These are phyloP conservation scores for Pythium insidiosum DNA, from an alignment of 352 stramenopile genomes.

Conservation along the genomic window DNA sequence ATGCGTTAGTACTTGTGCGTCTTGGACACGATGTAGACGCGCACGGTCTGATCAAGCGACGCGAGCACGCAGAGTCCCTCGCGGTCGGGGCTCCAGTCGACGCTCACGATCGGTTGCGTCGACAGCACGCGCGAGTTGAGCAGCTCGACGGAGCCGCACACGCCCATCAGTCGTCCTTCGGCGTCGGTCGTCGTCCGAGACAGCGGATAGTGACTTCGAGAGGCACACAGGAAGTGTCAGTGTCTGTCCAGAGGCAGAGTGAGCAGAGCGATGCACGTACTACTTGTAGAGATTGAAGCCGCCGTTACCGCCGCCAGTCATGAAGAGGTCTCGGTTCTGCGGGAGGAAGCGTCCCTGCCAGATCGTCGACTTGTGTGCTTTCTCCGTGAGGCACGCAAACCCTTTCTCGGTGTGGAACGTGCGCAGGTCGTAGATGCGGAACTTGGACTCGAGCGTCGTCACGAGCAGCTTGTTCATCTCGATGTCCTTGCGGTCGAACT, in stretches of 20 bases:
- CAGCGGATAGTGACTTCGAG: slow-evolving; percentile 63
- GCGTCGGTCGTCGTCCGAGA: slow-evolving; percentile 82
- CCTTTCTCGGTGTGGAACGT: slow-evolving; percentile 89
- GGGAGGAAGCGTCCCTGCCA: slow-evolving; percentile 93
- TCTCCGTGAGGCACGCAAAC: slow-evolving; percentile 89
- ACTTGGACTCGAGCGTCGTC: slow-evolving; percentile 95
- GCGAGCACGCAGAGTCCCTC: slow-evolving; percentile 89
- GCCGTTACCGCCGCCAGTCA: slow-evolving; percentile 94
- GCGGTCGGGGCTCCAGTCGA: slow-evolving; percentile 95
- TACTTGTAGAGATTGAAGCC: slow-evolving; percentile 98
- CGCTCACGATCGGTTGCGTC: slow-evolving; percentile 94
- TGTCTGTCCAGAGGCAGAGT: slow-evolving; percentile 1
- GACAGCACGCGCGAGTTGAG: slow-evolving; percentile 93
- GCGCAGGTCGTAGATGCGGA: slow-evolving; percentile 92
- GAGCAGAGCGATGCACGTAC: slow-evolving; percentile 41
- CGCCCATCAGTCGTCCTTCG: slow-evolving; percentile 75
- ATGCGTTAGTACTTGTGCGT: slow-evolving; percentile 94
- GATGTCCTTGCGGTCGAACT: slow-evolving; percentile 96
- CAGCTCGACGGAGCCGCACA: slow-evolving; percentile 90
- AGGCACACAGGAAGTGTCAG: slow-evolving; percentile 8
- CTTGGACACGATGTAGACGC: slow-evolving; percentile 95
- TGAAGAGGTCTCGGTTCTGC: slow-evolving; percentile 95
- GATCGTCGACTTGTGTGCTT: slow-evolving; percentile 93
- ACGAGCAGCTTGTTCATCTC: slow-evolving; percentile 97
- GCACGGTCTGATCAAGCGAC: slow-evolving; percentile 93